Conservation (phyloP, 2,329 filamentous ascomycete genomes). For the Lomentospora prolificans region DNA sequence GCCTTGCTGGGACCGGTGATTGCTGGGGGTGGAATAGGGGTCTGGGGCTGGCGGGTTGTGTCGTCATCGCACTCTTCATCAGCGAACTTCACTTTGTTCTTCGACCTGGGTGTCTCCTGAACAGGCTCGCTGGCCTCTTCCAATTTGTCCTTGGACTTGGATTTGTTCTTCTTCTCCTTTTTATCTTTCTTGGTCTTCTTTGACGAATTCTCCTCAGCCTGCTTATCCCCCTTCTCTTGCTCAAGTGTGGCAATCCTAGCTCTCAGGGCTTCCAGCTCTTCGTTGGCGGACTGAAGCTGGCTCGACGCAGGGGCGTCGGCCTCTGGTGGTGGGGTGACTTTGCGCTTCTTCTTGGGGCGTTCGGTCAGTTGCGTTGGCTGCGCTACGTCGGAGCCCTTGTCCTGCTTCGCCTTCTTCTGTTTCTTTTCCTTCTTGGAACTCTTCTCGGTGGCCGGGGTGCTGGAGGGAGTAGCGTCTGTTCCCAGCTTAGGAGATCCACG, state of each 20-base stretch:
- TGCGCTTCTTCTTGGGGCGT: slow-evolving; percentile 1
- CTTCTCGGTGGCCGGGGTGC: neutral
- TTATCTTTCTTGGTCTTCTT: slow-evolving; percentile 6
- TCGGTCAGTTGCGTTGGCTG: neutral
- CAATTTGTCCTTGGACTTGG: neutral
- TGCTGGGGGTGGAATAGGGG: neutral
- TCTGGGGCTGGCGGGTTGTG: neutral
- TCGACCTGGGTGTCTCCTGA: neutral
- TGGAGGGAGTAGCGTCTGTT: neutral
- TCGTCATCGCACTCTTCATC: neutral
- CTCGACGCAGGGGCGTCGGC: neutral
- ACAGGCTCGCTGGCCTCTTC: neutral
- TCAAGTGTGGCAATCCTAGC: neutral
- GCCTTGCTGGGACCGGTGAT: neutral
- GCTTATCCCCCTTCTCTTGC: neutral
- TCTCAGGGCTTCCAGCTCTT: neutral
- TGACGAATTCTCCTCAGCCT: neutral
- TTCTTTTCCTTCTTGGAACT: slow-evolving; percentile 2
- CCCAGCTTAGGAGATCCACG: neutral
- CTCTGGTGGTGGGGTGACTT: neutral
- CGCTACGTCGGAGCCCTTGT: neutral
- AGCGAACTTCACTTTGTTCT: slow-evolving; percentile 4
- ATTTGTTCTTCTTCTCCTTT: slow-evolving; percentile 4
- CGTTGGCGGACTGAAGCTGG: neutral
- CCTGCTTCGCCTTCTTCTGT: slow-evolving; percentile 6